Evolutionary conservation across 2,329 filamentous ascomycete genomes (phyloP), one percentile per base, ranked within the genome.

Genomic region (Arthroderma sp.): DNA sequence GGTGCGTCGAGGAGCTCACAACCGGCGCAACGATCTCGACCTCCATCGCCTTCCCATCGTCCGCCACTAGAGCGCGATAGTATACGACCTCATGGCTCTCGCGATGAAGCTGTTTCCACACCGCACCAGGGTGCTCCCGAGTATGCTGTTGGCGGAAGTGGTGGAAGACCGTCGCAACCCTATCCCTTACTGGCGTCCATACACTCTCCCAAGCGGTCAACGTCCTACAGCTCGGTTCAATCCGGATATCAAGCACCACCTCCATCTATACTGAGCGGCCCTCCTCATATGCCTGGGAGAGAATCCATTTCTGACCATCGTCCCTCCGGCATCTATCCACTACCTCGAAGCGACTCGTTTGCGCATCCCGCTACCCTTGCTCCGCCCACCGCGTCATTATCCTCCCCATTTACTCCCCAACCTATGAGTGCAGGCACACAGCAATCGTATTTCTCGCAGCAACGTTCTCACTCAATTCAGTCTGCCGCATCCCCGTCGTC

Each of bases 181-280:
- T 61, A 63, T 33, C 63, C 68, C 41, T 60, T 69, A 49, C 68
- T 69, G 54, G 59, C 64, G 39, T 61, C 63, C 45, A 61, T 69
- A 48, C 62, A 63, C 47, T 71, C 68, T 38, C 68, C 68, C 39
- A 61, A 64, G 29, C 61, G 56, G 42, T 58, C 61, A 43, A 58
- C 67, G 32, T 58, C 64, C 38, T 65, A 66, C 49, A 55, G 56
- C 42, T 58, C 62, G 29, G 53, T 55, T 34, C 61, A 62, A 44
- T 67, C 65, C 34, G 64, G 65, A 6, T 67, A 66, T 47, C 64
- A 65, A 46, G 8, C 34, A 54, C 64, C 36, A 36, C 43, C 36
- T 15, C 53, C 59, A 22, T 54, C 61, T 27, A 51, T 56, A 2
- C 43, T 62, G 29, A 62, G 56, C 49, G 53, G 58, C 33, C 41